phyloP scores from a whole-genome alignment of 352 stramenopile species.

The Pythium monospermum region DNA sequence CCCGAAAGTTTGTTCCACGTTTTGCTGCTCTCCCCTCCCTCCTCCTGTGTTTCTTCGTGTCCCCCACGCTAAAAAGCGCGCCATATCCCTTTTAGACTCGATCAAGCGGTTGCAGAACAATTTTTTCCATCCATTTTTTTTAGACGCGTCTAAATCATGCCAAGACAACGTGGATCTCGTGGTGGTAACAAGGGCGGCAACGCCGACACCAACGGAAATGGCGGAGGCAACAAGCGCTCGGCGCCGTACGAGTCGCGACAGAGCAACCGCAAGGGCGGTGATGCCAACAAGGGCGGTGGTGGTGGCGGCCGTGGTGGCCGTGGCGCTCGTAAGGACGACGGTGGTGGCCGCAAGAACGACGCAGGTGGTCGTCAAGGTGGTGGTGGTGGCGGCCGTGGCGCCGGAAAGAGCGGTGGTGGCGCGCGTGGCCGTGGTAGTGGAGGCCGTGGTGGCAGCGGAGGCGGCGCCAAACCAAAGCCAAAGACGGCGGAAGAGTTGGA shows the following conservation, averaged over 20 bases:
- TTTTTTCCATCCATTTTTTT: not conserved
- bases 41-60: conserved; percentile 2
- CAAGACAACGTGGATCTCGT: conserved; percentile 16
- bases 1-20: conserved; percentile 7
- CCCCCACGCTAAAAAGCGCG: not conserved
- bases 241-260: too few species aligned
- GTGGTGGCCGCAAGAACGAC: conserved; percentile 12
- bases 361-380: conserved; percentile 16
- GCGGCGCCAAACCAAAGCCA: conserved; percentile 56
- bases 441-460: conserved; percentile 20
- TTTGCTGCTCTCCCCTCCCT: conserved; percentile 6
- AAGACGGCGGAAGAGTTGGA: conserved; percentile 77
- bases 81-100: not conserved
- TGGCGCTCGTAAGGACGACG: conserved; percentile 4
- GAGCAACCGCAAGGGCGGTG: too few species aligned
- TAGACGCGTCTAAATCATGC: conserved; percentile 5
- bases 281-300: too few species aligned
- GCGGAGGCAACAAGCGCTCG: too few species aligned
- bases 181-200: conserved; percentile 14
- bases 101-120: not conserved
- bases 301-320: conserved; percentile 7
- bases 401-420: conserved; percentile 21
- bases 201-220: conserved; percentile 4
- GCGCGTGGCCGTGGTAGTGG: conserved; percentile 12
- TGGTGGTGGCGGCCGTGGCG: conserved; percentile 18